phyloP scores from a whole-genome alignment of 2,329 filamentous ascomycete genomes.

The Periconia digitata region DNA sequence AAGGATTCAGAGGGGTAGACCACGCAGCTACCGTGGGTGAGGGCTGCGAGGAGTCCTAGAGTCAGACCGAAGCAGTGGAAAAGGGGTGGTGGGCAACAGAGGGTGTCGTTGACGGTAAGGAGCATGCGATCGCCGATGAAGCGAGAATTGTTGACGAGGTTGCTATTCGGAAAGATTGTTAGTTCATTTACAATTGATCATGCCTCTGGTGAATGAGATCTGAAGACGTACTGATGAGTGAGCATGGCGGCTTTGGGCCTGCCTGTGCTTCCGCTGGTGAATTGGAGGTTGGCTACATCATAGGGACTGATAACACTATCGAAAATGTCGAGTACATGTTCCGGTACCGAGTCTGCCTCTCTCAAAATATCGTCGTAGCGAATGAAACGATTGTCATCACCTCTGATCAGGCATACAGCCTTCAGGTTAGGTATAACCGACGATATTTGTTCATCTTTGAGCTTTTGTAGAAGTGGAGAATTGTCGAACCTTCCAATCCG shows the following conservation, averaged over 20 bases:
- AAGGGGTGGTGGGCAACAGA: constrained; percentile 80
- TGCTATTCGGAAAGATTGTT: constrained; percentile 19
- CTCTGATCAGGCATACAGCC: constrained; percentile 35
- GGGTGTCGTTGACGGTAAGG: constrained; percentile 63
- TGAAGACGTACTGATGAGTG: constrained; percentile 37
- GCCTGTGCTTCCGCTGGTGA: constrained; percentile 43
- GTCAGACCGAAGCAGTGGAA: constrained; percentile 88
- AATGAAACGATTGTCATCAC: constrained; percentile 51
- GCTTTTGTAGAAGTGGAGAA: constrained; percentile 54
- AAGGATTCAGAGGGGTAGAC: constrained; percentile 75
- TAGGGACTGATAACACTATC: constrained; percentile 37
- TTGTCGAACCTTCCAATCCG: constrained; percentile 69
- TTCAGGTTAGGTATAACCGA: constrained; percentile 31
- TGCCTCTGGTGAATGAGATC: too few relatives aligned
- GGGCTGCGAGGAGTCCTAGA: constrained; percentile 69
- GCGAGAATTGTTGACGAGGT: constrained; percentile 44
- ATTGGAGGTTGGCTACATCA: constrained; percentile 42
- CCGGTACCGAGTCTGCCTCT: constrained; percentile 31
- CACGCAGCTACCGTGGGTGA: constrained; percentile 75
- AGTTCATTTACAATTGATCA: not conserved
- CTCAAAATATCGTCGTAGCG: constrained; percentile 62
- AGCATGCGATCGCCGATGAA: constrained; percentile 69
- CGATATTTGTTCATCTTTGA: constrained; percentile 23
- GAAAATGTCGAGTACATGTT: constrained; percentile 39
- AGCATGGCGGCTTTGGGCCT: constrained; percentile 44